Evolutionary conservation across 2,329 filamentous ascomycete species (phyloP), one percentile per base, ranked within the genome.

Genomic region (Ceratocystis cacaofunesta): DNA sequence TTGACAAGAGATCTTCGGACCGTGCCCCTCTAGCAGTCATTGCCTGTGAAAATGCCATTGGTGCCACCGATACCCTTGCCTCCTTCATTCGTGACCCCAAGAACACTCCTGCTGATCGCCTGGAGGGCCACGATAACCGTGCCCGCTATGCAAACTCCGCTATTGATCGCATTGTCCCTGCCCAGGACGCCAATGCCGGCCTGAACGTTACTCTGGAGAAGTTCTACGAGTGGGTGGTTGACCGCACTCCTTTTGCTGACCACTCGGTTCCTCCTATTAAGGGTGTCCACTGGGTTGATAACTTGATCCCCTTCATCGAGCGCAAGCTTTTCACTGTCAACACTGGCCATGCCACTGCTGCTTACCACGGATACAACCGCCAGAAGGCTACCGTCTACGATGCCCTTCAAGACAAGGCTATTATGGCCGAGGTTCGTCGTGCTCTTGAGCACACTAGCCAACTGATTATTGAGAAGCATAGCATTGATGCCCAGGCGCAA

Each of bases 321-420:
- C 92, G 94, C 76, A 99, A 99, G 84, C 86, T 99, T 69, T 99
- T 92, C 82, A 99, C 94, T 25, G 92, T 99, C 82, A 99, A 99
- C 84, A 99, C 94, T 25, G 89, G 91, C 65, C 94, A 99, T 75
- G 94, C 94, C 68, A 95, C 92, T 6, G 92, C 92, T 22, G 92
- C 94, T 68, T 97, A 97, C 83, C 92, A 94, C 76, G 92, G 92
- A 65, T 89, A 95, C 82, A 83, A 91, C 78, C 83, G 86, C 70
- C 86, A 89, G 73, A 92, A 95, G 82, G 81, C 84, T 73, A 95
- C 88, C 68, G 90, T 99, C 70, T 90, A 94, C 74, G 92, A 97
- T 71, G 69, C 69, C 55, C 69, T 70, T 2, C 67, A 69, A 68
- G 90, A 97, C 74, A 80, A 85, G 72, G 81, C 85, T 72, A 95